Conservation (phyloP, 441 rosid genomes). For the Populus trichocarpa region DNA sequence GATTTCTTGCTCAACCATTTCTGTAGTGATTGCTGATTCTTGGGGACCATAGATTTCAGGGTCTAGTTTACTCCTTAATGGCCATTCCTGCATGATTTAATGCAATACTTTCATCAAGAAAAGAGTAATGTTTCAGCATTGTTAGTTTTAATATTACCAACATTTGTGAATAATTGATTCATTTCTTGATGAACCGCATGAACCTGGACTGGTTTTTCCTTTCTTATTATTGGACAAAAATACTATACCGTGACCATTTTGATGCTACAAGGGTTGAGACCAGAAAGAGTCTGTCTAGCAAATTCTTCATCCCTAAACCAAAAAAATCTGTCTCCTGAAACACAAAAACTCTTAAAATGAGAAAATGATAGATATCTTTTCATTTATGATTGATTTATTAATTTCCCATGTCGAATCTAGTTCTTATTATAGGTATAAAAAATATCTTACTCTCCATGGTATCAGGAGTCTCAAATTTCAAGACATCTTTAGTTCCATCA, state of each 20-base stretch:
- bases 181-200: neutral
- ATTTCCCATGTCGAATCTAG: neutral
- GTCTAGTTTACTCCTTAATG: neutral
- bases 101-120: neutral
- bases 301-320: conserved; percentile 81
- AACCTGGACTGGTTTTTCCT: neutral
- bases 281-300: conserved; percentile 74
- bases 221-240: neutral
- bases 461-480: conserved; percentile 53
- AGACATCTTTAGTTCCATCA: conserved; percentile 31
- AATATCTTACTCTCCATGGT: conserved; percentile 42
- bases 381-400: too few species aligned
- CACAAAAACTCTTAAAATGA: neutral
- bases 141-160: neutral
- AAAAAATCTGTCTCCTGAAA: conserved; percentile 58
- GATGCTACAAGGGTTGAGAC: conserved; percentile 58
- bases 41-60: neutral
- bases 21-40: neutral
- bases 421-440: too few species aligned
- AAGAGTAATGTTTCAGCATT: neutral
- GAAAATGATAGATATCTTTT: neutral
- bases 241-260: conserved; percentile 44
- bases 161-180: neutral
- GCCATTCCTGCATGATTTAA: neutral
- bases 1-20: neutral